These are phyloP conservation scores for Trichosphaerium sp. DNA, from an alignment of 78 protist genomes.

Conservation along the genomic window DNA sequence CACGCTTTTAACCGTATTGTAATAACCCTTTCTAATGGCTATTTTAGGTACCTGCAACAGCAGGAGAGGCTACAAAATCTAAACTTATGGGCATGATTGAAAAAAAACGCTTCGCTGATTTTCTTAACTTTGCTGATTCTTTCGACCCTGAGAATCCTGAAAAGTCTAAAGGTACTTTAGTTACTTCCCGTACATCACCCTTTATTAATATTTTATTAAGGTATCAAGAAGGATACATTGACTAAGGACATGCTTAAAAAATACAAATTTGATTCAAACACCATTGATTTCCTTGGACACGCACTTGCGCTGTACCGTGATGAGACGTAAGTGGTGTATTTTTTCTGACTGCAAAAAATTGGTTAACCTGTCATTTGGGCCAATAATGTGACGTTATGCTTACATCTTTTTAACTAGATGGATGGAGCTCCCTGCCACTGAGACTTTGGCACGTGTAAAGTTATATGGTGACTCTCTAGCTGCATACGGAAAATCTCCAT, in stretches of 20 bases:
- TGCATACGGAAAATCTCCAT: conserved; percentile 82
- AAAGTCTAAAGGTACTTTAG: conserved; percentile 61
- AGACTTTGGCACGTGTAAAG: conserved; percentile 50
- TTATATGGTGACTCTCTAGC: conserved; percentile 81
- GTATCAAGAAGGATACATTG: no score
- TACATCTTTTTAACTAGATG: no score
- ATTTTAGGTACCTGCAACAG: conserved; percentile 96
- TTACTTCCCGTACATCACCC: no score
- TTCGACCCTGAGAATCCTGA: conserved; percentile 55
- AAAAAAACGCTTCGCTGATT: conserved; percentile 73
- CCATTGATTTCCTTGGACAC: conserved; percentile 93
- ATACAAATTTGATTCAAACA: conserved; percentile 70
- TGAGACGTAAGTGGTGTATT: conserved; percentile 70
- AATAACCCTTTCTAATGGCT: no score
- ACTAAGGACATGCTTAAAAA: no score
- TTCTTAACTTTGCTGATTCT: conserved; percentile 70
- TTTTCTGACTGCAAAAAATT: no score
- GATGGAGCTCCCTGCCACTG: conserved; percentile 70
- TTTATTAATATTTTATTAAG: no score
- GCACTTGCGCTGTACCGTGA: conserved; percentile 85
- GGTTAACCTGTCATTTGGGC: no score
- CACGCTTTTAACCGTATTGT: no score
- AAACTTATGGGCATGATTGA: conserved; percentile 92
- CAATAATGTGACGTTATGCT: no score
- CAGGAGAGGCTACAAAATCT: conserved; percentile 77